Percentiles rank a stretch among this genome's conserved stretches.
Evolutionary conservation across 352 stramenopile genomes (phyloP).

Genomic region (Elongisporangium undulatum): DNA sequence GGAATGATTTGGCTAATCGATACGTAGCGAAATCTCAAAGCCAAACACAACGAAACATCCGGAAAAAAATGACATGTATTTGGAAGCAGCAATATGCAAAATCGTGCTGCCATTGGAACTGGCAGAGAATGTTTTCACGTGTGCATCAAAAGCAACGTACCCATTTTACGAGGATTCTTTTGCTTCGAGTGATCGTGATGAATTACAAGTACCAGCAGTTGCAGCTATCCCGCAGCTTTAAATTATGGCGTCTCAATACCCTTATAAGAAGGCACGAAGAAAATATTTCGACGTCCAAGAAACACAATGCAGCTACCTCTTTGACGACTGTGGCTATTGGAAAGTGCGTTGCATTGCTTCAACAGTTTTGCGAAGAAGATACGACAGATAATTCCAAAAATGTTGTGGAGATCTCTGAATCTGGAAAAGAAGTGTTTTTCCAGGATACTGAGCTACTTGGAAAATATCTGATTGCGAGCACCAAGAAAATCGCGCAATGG

Average conservation of each 20-base stretch:
- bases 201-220: conserved; percentile 5
- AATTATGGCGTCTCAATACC: conserved; percentile 11
- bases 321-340: conserved; percentile 29
- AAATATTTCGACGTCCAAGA: conserved; percentile 7
- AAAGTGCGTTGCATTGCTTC: conserved; percentile 41
- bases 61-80: background rate
- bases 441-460: conserved; percentile 11
- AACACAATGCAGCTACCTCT: conserved; percentile 7
- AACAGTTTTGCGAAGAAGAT: conserved; percentile 31
- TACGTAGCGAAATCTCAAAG: background rate
- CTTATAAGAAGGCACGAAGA: conserved; percentile 6
- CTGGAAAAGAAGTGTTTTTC: conserved; percentile 2
- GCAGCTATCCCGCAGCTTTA: conserved; percentile 12
- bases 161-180: background rate
- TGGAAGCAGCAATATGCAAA: background rate
- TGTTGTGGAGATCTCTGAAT: background rate
- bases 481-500: conserved; percentile 40
- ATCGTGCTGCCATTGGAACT: background rate
- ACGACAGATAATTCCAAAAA: conserved; percentile 3
- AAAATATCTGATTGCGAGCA: conserved; percentile 38
- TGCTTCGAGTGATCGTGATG: background rate
- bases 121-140: background rate
- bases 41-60: background rate
- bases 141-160: background rate
- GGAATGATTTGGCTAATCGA: background rate